Evolutionary conservation across 306 rosid genomes (phyloP), one percentile per base, ranked within the genome.

Genomic region (Echinosophora koreensis): DNA sequence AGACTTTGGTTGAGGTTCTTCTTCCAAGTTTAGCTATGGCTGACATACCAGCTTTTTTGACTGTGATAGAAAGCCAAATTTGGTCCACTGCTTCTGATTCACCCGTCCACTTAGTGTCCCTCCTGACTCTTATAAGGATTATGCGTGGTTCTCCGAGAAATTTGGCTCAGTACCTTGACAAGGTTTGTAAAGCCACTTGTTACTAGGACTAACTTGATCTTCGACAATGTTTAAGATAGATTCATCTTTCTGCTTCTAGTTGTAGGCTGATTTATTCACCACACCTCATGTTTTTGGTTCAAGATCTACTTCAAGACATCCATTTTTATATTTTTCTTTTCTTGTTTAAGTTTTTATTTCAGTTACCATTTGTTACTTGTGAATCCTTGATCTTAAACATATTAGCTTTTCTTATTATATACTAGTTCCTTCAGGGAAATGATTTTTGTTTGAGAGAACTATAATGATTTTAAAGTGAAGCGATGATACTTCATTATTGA

Each of bases 1-100:
- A 92, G 72, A 86, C 90, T 74, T 87, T 95, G 89, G 90, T 90
- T 60, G 96, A 79, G 69, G 71, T 90, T 95, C 97, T 95, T 82
- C 98, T 95, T 87, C 98, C 98, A 83, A 95, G 89, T 83, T 85
- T 95, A 85, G 97, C 98, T 49, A 83, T 92, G 88, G 95, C 90
- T 82, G 98, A 95, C 79, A 77, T 92, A 71, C 86, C 82, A 27
- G 93, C 92, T 16, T 95, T 92, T 86, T 84, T 92, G 76, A 77
- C 87, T 46, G 85, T 89, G 73, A 81, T 92, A 64, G 98, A 95
- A 80, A 92, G 97, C 81, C 97, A 92, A 83, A 88, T 95, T 69
- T 95, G 98, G 98, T 95, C 98, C 73, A 95, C 98, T 59, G 97
- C 98, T 76, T 95, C 97, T 42, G 97, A 92, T 84, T 95, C 98